These are phyloP conservation scores for Fusarium tuaranense DNA, from an alignment of 2,329 filamentous ascomycete species.

Conservation along the genomic window DNA sequence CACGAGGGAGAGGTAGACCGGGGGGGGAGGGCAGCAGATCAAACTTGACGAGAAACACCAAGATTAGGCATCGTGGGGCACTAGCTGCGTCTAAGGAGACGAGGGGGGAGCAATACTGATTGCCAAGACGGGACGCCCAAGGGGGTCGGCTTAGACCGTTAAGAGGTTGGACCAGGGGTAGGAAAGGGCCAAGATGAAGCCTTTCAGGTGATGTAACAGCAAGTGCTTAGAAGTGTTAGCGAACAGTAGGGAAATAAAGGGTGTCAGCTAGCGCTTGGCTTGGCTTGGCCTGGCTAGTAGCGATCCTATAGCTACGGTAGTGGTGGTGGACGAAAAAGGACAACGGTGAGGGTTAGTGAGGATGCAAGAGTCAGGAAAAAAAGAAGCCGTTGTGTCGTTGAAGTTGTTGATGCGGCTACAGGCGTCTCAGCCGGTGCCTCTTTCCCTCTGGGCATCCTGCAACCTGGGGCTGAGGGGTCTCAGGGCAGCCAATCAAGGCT, in stretches of 20 bases:
- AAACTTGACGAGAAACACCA: constrained; percentile 40
- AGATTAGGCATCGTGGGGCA: constrained; percentile 29
- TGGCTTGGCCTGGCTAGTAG: constrained; percentile 5
- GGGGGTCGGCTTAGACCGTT: constrained; percentile 15
- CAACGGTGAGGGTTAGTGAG: neutral
- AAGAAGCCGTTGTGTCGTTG: constrained; percentile 21
- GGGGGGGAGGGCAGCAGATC: constrained; percentile 29
- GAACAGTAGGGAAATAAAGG: constrained; percentile 5
- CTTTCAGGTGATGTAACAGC: constrained; percentile 32
- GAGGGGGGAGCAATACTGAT: constrained; percentile 11
- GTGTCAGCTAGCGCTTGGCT: constrained; percentile 33
- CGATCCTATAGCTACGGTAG: neutral
- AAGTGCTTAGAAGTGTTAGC: constrained; percentile 33
- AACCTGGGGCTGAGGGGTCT: constrained; percentile 14
- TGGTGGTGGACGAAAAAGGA: neutral
- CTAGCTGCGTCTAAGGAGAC: constrained; percentile 33
- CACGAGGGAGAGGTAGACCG: neutral
- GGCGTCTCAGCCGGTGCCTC: constrained; percentile 37
- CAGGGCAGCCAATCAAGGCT: constrained; percentile 34
- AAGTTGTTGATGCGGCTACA: constrained; percentile 35
- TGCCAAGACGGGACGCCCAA: constrained; percentile 15
- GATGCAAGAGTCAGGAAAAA: constrained; percentile 16
- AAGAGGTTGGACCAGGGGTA: constrained; percentile 7
- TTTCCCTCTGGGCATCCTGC: constrained; percentile 28
- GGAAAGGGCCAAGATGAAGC: constrained; percentile 15